Conservation (phyloP, 108 stramenopile genomes). For the Licmophora abbreviata region DNA sequence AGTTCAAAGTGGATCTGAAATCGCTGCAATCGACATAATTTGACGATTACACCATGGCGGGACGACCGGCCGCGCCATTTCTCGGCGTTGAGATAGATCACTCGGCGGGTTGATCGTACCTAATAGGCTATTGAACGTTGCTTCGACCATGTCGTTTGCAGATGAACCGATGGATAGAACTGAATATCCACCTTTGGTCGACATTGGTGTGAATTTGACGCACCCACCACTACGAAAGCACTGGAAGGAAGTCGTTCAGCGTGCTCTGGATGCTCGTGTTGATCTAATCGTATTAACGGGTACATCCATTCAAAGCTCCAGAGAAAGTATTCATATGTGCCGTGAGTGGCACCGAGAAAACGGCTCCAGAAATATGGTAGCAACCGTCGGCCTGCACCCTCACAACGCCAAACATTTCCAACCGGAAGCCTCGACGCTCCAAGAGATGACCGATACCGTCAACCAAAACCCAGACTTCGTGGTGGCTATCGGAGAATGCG, state of each 20-base stretch:
- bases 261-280: conserved; percentile 37
- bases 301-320: conserved; percentile 18
- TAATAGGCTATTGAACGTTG: too few relatives aligned
- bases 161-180: conserved; percentile 63
- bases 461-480: conserved; percentile 24
- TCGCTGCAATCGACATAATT: too few relatives aligned
- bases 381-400: conserved; percentile 39
- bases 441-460: neutral
- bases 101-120: too few relatives aligned
- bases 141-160: too few relatives aligned
- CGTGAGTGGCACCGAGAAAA: conserved; percentile 29
- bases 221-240: conserved; percentile 27
- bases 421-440: conserved; percentile 10
- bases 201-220: conserved; percentile 46
- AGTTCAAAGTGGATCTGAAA: too few relatives aligned
- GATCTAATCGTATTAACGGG: conserved; percentile 33
- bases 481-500: conserved; percentile 42
- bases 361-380: conserved; percentile 16
- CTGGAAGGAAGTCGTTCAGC: conserved; percentile 38
- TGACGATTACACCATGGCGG: too few relatives aligned
- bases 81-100: too few relatives aligned
- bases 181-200: conserved; percentile 52
- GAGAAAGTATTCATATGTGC: conserved; percentile 22
- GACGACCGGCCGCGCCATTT: too few relatives aligned
- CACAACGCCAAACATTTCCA: conserved; percentile 37